phyloP scores from a whole-genome alignment of 495 filamentous ascomycete species.

The Sabuloglossum arenarium region DNA sequence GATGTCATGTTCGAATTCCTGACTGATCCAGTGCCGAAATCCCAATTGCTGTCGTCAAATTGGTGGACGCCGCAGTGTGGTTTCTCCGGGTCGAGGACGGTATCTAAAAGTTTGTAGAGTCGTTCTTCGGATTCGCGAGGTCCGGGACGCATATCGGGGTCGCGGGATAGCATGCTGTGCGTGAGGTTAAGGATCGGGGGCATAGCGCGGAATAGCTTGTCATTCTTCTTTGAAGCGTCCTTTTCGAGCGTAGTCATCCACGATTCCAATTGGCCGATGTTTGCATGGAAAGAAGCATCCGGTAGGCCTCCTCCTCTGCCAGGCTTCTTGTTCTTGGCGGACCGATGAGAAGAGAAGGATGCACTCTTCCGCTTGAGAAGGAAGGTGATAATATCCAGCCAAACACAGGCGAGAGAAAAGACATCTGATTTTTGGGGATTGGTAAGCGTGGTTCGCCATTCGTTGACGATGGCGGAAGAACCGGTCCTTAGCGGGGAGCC shows the following conservation, averaged over 20 bases:
- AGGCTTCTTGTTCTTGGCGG: constrained; percentile 2
- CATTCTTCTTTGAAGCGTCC: not conserved
- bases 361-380: not conserved
- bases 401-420: constrained; percentile 1
- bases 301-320: not conserved
- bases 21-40: not conserved
- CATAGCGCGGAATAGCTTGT: not conserved
- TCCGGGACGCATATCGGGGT: not conserved
- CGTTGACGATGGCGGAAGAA: not conserved
- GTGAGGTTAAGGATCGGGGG: not conserved
- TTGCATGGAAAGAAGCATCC: constrained; percentile 2
- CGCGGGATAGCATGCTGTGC: not conserved
- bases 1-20: not conserved
- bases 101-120: not conserved
- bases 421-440: not conserved
- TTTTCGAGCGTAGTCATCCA: not conserved
- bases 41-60: not conserved
- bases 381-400: not conserved
- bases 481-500: not conserved
- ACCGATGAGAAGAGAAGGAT: not conserved
- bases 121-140: not conserved
- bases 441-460: not conserved
- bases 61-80: not conserved
- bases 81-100: not conserved
- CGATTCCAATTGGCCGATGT: not conserved